Evolutionary conservation across 164 flowering plant species (phyloP).

Genomic region (Magnolia sinica): DNA sequence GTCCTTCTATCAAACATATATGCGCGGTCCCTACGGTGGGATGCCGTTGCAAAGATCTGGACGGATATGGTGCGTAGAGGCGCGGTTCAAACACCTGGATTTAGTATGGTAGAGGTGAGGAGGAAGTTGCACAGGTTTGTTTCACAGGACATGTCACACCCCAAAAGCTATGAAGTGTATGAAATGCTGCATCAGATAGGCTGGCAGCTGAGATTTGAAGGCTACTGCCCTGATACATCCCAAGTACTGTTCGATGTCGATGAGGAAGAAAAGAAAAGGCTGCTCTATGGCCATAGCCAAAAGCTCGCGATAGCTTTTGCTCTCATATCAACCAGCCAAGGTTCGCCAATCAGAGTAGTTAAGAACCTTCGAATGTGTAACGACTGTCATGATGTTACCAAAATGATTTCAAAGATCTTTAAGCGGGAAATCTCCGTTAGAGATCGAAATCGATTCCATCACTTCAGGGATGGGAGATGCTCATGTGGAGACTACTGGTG

Average conservation of each 20-base stretch:
- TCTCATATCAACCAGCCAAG: constrained; percentile 46
- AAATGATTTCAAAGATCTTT: constrained; percentile 53
- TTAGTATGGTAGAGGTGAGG: constrained; percentile 55
- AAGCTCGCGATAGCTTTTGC: constrained; percentile 81
- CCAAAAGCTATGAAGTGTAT: constrained; percentile 38
- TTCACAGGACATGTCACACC: constrained; percentile 55
- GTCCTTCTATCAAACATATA: constrained; percentile 54
- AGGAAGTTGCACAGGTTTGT: constrained; percentile 53
- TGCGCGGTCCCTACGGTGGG: constrained; percentile 58
- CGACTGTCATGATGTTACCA: constrained; percentile 72
- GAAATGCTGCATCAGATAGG: constrained; percentile 86
- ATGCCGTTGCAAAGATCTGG: constrained; percentile 36
- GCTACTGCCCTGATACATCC: constrained; percentile 63
- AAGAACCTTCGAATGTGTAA: constrained; percentile 77
- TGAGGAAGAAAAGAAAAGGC: constrained; percentile 65
- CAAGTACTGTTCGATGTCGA: constrained; percentile 55
- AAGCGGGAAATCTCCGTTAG: constrained; percentile 56
- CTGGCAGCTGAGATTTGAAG: constrained; percentile 83
- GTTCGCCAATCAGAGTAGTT: constrained; percentile 56
- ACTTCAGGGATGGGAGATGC: constrained; percentile 69
- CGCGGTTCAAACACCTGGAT: constrained; percentile 50
- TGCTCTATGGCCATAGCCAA: constrained; percentile 63
- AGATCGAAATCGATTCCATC: constrained; percentile 75
- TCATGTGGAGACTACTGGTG: constrained; percentile 85
- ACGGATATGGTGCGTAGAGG: constrained; percentile 38